Conservation (phyloP, 306 rosid species). For the Mimosa bimucronata region DNA sequence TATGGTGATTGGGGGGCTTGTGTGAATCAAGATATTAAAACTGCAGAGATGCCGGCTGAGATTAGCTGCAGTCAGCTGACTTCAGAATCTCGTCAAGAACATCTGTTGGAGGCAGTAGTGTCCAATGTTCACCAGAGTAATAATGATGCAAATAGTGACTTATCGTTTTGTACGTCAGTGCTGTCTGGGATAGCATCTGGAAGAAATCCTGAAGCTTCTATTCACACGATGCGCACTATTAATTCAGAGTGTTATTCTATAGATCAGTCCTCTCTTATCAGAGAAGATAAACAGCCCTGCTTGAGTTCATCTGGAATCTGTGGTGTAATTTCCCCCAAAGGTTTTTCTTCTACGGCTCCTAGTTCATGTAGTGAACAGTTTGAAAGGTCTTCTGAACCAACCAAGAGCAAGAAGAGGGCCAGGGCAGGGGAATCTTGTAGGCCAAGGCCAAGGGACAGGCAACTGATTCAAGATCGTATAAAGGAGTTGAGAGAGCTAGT, state of each 20-base stretch:
- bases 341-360: slow-evolving; percentile 75
- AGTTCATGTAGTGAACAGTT: slow-evolving; percentile 72
- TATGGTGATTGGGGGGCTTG: slow-evolving; percentile 51
- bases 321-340: slow-evolving; percentile 70
- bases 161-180: slow-evolving; percentile 62
- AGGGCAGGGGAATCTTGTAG: slow-evolving; percentile 89
- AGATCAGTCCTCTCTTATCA: slow-evolving; percentile 62
- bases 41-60: slow-evolving; percentile 55
- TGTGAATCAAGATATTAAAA: slow-evolving; percentile 52
- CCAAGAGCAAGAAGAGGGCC: slow-evolving; percentile 87
- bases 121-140: slow-evolving; percentile 67
- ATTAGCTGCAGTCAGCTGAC: slow-evolving; percentile 67
- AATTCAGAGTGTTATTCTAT: slow-evolving; percentile 66
- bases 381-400: slow-evolving; percentile 77
- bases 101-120: slow-evolving; percentile 92
- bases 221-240: slow-evolving; percentile 48
- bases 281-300: slow-evolving; percentile 61
- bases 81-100: slow-evolving; percentile 66
- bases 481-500: slow-evolving; percentile 93
- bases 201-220: slow-evolving; percentile 65
- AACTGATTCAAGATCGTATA: slow-evolving; percentile 96
- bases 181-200: slow-evolving; percentile 69
- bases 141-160: slow-evolving; percentile 58
- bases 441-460: slow-evolving; percentile 99
- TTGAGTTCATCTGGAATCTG: slow-evolving; percentile 77